phyloP scores from a whole-genome alignment of 1,139 yeast genomes.

The Spathaspora sp. region DNA sequence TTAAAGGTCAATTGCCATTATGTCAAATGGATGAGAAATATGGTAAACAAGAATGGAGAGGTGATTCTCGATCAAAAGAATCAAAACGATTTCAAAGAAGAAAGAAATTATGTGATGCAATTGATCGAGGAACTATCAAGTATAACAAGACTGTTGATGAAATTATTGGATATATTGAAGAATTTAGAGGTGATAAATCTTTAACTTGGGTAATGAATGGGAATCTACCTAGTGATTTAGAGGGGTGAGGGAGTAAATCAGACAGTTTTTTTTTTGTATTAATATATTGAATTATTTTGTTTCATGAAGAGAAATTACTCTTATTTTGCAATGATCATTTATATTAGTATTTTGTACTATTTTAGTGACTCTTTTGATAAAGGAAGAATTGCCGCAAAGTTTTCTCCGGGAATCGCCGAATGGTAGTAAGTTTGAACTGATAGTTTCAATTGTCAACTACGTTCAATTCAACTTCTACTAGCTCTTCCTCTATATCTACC shows the following conservation, averaged over 20 bases:
- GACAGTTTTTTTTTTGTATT: slow-evolving; percentile 2
- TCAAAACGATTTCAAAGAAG: slow-evolving; percentile 47
- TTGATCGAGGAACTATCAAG: slow-evolving; percentile 41
- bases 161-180: slow-evolving; percentile 42
- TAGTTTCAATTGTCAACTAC: neutral
- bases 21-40: slow-evolving; percentile 44
- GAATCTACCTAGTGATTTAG: slow-evolving; percentile 41
- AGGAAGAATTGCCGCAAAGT: neutral
- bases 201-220: slow-evolving; percentile 55
- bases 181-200: slow-evolving; percentile 43
- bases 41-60: slow-evolving; percentile 50
- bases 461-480: neutral
- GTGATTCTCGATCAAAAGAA: slow-evolving; percentile 49
- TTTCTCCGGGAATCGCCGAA: neutral
- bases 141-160: slow-evolving; percentile 46
- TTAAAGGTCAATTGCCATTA: slow-evolving; percentile 46
- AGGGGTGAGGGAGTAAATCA: too few relatives aligned
- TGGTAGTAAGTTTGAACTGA: too few relatives aligned
- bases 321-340: too few relatives aligned
- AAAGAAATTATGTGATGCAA: slow-evolving; percentile 47
- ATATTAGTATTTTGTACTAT: too few relatives aligned
- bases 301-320: neutral
- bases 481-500: neutral
- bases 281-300: neutral
- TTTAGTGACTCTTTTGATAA: too few relatives aligned